phyloP scores from a whole-genome alignment of 768 basidiomycete species.

The Mycena metata region DNA sequence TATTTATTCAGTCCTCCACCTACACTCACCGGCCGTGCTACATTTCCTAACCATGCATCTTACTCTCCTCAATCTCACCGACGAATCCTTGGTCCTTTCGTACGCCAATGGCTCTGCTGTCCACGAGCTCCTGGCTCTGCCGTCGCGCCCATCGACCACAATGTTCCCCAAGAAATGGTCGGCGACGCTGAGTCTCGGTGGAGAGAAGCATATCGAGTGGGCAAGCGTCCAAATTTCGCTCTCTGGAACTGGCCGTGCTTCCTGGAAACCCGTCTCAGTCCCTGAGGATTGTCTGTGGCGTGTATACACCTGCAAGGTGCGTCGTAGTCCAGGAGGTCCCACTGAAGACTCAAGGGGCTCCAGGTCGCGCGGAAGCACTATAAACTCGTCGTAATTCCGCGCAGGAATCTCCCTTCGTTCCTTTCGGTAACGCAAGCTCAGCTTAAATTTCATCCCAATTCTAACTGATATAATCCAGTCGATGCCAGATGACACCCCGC shows the following conservation, averaged over 20 bases:
- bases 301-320: conserved; percentile 68
- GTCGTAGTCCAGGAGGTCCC: conserved; percentile 35
- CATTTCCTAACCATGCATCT: conserved; percentile 17
- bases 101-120: conserved; percentile 12
- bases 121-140: conserved; percentile 37
- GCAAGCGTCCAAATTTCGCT: conserved; percentile 23
- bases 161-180: conserved; percentile 40
- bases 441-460: not conserved
- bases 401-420: conserved; percentile 69
- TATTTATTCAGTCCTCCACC: conserved; percentile 4
- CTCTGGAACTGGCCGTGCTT: conserved; percentile 46
- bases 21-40: not conserved
- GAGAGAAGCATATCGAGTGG: conserved; percentile 40
- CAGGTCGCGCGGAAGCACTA: conserved; percentile 62
- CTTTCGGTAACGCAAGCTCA: conserved; percentile 46
- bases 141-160: conserved; percentile 41
- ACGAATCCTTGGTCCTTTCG: conserved; percentile 35
- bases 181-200: conserved; percentile 33
- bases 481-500: conserved; percentile 74
- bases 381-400: conserved; percentile 70
- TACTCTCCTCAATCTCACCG: conserved; percentile 39
- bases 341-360: conserved; percentile 14
- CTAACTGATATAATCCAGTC: conserved; percentile 38
- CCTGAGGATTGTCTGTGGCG: conserved; percentile 67
- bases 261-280: conserved; percentile 61